Conservation (phyloP, 331 rosid genomes). For the Quercus tomentella region DNA sequence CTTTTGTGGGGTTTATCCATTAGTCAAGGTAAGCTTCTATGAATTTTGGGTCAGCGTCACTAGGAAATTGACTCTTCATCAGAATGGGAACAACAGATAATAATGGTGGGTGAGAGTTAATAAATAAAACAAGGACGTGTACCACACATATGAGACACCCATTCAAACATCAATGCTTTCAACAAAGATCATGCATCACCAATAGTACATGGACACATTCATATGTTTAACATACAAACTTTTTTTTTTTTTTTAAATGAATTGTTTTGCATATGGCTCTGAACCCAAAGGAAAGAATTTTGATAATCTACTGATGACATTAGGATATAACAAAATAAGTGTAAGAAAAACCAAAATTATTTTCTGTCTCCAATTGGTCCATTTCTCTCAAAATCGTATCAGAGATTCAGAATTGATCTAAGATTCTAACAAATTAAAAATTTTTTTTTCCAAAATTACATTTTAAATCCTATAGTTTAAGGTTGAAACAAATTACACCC, state of each 20-base stretch:
- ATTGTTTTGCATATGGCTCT: background rate
- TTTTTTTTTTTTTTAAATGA: background rate
- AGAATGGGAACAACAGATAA: slow-evolving; percentile 20
- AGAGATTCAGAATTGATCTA: too few relatives aligned
- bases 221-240: background rate
- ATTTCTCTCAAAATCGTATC: too few relatives aligned
- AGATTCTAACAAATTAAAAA: too few relatives aligned
- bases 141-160: slow-evolving; percentile 11
- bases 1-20: slow-evolving; percentile 2
- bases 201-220: background rate
- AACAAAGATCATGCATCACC: slow-evolving; percentile 16
- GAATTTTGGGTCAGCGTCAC: slow-evolving; percentile 32
- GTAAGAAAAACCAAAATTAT: too few relatives aligned
- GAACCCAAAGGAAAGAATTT: background rate
- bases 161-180: slow-evolving; percentile 26
- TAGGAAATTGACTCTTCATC: slow-evolving; percentile 25
- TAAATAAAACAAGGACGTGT: slow-evolving; percentile 38
- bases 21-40: slow-evolving; percentile 5
- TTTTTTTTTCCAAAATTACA: too few relatives aligned
- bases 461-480: too few relatives aligned
- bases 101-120: slow-evolving; percentile 26
- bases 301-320: background rate
- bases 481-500: too few relatives aligned
- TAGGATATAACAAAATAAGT: too few relatives aligned
- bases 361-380: too few relatives aligned